phyloP scores from a whole-genome alignment of 2,329 filamentous ascomycete species.

The Colletotrichum tofieldiae region DNA sequence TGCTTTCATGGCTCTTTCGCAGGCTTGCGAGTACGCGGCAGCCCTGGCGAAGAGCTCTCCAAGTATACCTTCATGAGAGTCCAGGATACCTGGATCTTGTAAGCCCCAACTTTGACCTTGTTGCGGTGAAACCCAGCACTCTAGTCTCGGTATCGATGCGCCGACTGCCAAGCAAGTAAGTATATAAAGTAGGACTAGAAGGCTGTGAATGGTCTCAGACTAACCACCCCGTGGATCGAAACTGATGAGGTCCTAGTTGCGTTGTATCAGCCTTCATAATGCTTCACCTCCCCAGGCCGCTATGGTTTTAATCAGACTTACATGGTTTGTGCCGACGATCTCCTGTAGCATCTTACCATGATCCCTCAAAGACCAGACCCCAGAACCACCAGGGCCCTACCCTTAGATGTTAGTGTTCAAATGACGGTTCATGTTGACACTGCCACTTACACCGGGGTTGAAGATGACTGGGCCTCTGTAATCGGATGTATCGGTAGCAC shows the following conservation, averaged over 20 bases:
- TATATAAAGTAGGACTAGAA: background rate
- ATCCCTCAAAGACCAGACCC: conserved; percentile 53
- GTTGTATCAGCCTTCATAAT: background rate
- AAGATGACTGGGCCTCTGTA: conserved; percentile 52
- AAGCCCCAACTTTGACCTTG: conserved; percentile 61
- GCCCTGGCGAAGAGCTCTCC: conserved; percentile 62
- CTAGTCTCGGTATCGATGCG: conserved; percentile 64
- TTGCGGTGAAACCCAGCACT: conserved; percentile 65
- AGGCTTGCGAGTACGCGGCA: conserved; percentile 59
- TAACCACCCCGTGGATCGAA: conserved; percentile 66
- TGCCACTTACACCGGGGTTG: conserved; percentile 52
- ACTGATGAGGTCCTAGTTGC: conserved; percentile 62
- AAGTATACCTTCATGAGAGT: conserved; percentile 63
- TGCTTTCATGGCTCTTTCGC: conserved; percentile 56
- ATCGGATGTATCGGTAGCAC: conserved; percentile 49
- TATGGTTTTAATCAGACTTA: conserved; percentile 45
- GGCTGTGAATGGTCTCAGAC: conserved; percentile 18
- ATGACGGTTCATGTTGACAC: background rate
- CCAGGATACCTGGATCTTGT: conserved; percentile 61
- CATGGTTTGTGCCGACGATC: conserved; percentile 64
- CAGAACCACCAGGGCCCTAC: conserved; percentile 67
- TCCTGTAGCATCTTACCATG: conserved; percentile 56
- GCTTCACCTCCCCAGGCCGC: background rate
- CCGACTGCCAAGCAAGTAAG: conserved; percentile 53
- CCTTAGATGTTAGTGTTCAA: conserved; percentile 1